Evolutionary conservation across 257 asterid genomes (phyloP).

Genomic region (Rehmannia glutinosa): DNA sequence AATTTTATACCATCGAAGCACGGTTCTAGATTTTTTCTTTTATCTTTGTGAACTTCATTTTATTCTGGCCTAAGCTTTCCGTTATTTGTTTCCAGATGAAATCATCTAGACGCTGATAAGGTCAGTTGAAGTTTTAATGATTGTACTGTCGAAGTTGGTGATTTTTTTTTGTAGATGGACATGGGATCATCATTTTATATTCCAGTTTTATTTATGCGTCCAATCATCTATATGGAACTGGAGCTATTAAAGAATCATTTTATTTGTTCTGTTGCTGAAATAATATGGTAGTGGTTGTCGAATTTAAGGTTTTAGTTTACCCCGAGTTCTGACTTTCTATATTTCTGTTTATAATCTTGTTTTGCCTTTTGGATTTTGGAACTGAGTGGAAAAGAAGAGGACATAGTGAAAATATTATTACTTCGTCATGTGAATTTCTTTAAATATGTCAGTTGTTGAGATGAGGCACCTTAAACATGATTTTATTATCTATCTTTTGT

Average conservation of each 20-base stretch:
- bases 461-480: neutral
- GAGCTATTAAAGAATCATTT: neutral
- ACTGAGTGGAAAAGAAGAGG: neutral
- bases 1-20: neutral
- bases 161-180: neutral
- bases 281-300: neutral
- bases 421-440: neutral
- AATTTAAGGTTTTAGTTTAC: too few relatives aligned
- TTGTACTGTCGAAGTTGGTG: neutral
- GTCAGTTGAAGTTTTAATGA: conserved; percentile 20
- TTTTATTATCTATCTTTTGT: neutral
- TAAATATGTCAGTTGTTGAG: too few relatives aligned
- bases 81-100: conserved; percentile 24
- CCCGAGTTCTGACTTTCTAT: too few relatives aligned
- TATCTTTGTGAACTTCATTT: neutral
- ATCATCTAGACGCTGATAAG: conserved; percentile 25
- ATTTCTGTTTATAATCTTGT: too few relatives aligned
- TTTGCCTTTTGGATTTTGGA: too few relatives aligned
- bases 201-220: neutral
- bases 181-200: conserved; percentile 10
- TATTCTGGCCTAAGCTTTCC: neutral
- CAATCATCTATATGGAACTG: neutral
- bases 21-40: conserved; percentile 12
- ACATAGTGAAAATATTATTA: too few relatives aligned
- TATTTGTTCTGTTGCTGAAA: too few relatives aligned